Conservation (phyloP, 371 early-diverging fungal species). For the Zancudomyces culisetae region DNA sequence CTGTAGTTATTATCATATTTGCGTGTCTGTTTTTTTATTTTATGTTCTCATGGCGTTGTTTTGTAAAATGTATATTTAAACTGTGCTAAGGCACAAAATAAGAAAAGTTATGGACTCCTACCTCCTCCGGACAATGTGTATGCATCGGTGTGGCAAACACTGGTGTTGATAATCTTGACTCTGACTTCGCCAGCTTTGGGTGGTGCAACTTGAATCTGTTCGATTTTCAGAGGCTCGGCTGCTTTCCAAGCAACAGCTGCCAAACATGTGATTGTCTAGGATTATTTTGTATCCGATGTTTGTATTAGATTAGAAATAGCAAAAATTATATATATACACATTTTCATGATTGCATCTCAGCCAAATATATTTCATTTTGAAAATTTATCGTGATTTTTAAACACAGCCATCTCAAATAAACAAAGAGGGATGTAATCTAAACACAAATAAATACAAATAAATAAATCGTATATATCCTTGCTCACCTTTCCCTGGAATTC, state of each 20-base stretch:
- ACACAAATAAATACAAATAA: background rate
- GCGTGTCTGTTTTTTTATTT: background rate
- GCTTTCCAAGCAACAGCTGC: slow-evolving; percentile 94
- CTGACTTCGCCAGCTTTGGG: slow-evolving; percentile 92
- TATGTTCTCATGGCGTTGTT: background rate
- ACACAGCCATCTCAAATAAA: too few relatives aligned
- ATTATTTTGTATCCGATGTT: background rate
- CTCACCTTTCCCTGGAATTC: slow-evolving; percentile 4
- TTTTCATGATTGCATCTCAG: background rate
- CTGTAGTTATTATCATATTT: too few relatives aligned
- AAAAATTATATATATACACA: background rate
- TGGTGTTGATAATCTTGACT: slow-evolving; percentile 73
- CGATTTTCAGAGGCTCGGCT: slow-evolving; percentile 69
- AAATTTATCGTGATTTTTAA: too few relatives aligned
- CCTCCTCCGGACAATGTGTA: slow-evolving; percentile 81
- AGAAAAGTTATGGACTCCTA: slow-evolving; percentile 8
- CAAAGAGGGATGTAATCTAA: too few relatives aligned
- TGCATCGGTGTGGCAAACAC: slow-evolving; percentile 87
- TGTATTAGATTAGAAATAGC: background rate
- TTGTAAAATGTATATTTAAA: slow-evolving; percentile 2
- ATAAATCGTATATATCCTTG: background rate
- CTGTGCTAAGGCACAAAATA: background rate
- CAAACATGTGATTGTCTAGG: slow-evolving; percentile 68
- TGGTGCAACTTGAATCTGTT: slow-evolving; percentile 78
- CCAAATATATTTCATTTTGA: background rate